phyloP scores from a whole-genome alignment of 1,284 basidiomycete genomes.

The Cystobasidium slooffiae region DNA sequence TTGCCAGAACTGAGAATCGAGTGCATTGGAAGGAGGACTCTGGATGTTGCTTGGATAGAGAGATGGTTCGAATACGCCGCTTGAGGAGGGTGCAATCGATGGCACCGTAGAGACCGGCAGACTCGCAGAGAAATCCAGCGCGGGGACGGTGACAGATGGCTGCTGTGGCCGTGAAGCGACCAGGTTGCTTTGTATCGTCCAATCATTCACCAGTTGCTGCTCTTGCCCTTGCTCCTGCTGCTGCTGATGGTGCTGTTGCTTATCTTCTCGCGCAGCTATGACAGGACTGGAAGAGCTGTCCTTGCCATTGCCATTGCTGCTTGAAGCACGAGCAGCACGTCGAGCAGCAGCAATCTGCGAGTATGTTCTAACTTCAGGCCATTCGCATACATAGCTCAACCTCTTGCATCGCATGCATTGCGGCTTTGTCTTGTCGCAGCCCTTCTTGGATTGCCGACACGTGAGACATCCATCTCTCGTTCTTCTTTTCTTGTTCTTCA shows the following conservation, averaged over 20 bases:
- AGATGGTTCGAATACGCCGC: background rate
- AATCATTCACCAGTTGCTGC: no score
- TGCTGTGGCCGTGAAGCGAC: no score
- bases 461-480: slow-evolving; percentile 32
- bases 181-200: no score
- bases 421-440: slow-evolving; percentile 32
- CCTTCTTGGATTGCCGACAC: slow-evolving; percentile 24
- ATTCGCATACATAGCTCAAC: slow-evolving; percentile 21
- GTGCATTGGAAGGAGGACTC: slow-evolving; percentile 11
- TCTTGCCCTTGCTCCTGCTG: no score
- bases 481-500: slow-evolving; percentile 4
- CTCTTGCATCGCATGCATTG: slow-evolving; percentile 10
- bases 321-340: background rate
- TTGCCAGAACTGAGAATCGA: slow-evolving; percentile 22
- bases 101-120: no score
- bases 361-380: slow-evolving; percentile 4
- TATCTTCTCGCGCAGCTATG: background rate
- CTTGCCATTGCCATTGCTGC: background rate
- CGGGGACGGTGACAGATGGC: no score
- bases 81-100: background rate
- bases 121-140: no score
- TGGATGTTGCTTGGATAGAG: background rate
- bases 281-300: background rate
- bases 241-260: no score
- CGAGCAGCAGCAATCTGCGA: background rate